phyloP scores from a whole-genome alignment of 1,139 yeast genomes.

The Hemisphaericaspora xylanilytica region DNA sequence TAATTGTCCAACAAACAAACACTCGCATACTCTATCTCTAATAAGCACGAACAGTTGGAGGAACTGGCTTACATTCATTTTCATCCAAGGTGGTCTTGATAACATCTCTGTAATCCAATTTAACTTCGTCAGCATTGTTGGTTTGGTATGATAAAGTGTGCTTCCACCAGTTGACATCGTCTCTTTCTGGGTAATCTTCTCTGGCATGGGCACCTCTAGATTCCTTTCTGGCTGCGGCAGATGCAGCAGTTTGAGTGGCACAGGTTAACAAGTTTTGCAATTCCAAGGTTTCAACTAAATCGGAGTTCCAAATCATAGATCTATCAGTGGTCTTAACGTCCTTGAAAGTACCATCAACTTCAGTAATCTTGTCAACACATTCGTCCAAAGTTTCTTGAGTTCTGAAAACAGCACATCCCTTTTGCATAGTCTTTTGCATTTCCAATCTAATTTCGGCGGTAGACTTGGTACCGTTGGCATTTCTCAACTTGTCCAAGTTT shows the following conservation, averaged over 20 bases:
- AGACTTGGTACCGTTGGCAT: constrained; percentile 72
- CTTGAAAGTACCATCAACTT: constrained; percentile 67
- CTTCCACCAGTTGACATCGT: constrained; percentile 96
- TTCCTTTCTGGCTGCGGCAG: constrained; percentile 95
- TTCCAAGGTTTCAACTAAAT: constrained; percentile 92
- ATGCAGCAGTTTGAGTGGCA: constrained; percentile 92
- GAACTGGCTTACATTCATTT: constrained; percentile 89
- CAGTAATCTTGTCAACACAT: constrained; percentile 79
- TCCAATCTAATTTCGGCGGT: constrained; percentile 87
- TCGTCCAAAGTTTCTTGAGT: constrained; percentile 86
- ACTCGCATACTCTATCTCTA: too few species aligned
- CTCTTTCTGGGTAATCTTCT: constrained; percentile 95
- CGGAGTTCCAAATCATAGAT: constrained; percentile 98
- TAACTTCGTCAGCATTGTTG: constrained; percentile 65
- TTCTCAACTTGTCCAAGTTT: constrained; percentile 84
- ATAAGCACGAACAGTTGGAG: constrained; percentile 94
- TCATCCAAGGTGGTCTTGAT: constrained; percentile 82
- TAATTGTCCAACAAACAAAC: background rate
- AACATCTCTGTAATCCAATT: constrained; percentile 83
- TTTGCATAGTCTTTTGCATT: constrained; percentile 97
- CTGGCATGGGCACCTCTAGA: constrained; percentile 99
- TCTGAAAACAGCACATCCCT: constrained; percentile 95
- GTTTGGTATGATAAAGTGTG: constrained; percentile 93
- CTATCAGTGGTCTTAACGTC: constrained; percentile 84
- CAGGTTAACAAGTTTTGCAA: constrained; percentile 94